phyloP scores from a whole-genome alignment of 2,329 filamentous ascomycete species.

The Sporothrix pallida region DNA sequence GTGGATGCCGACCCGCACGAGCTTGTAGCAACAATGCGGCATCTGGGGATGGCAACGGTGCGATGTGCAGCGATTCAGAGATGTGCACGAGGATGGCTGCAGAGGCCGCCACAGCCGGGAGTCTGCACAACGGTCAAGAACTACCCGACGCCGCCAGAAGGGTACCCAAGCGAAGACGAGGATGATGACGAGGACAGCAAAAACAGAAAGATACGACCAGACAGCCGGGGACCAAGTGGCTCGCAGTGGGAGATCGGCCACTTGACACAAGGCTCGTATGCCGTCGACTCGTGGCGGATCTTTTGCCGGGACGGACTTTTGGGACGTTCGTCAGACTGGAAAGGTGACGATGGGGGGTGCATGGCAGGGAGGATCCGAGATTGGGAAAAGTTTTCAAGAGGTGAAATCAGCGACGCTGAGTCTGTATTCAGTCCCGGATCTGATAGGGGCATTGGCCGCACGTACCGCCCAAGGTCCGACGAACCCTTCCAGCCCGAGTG shows the following conservation, averaged over 20 bases:
- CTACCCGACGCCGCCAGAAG: conserved; percentile 47
- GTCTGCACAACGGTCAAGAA: conserved; percentile 60
- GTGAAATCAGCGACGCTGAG: no score
- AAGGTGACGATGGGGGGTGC: conserved; percentile 52
- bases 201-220: conserved; percentile 25
- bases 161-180: conserved; percentile 10
- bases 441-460: background rate
- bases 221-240: conserved; percentile 26
- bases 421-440: no score
- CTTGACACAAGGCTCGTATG: conserved; percentile 80
- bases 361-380: background rate
- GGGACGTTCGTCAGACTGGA: conserved; percentile 69
- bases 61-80: conserved; percentile 71
- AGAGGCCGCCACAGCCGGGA: conserved; percentile 63
- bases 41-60: conserved; percentile 72
- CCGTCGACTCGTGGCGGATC: conserved; percentile 89
- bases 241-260: conserved; percentile 83
- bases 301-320: conserved; percentile 84
- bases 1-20: conserved; percentile 60
- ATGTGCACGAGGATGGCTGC: conserved; percentile 72
- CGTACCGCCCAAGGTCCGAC: conserved; percentile 37
- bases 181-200: background rate
- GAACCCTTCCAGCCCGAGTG: conserved; percentile 78
- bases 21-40: conserved; percentile 66
- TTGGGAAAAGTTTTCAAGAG: background rate